Percentiles rank a stretch among this genome's conserved stretches.
Evolutionary conservation across 345 rosid species (phyloP).

Genomic region (Populus alba): DNA sequence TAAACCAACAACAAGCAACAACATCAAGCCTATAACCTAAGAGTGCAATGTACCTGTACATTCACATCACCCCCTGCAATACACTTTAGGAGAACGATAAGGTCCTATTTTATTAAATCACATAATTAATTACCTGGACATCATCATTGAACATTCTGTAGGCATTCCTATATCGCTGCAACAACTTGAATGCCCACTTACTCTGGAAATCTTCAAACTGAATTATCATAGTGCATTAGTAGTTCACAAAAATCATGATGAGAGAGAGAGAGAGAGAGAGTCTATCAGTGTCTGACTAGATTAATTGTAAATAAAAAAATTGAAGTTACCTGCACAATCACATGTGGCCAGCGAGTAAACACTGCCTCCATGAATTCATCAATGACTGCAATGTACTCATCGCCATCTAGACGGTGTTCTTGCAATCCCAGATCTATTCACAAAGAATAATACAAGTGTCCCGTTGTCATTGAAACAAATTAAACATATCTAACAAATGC

Average conservation of each 20-base stretch:
- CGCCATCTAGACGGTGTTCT: slow-evolving; percentile 81
- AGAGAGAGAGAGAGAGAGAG: too few species aligned
- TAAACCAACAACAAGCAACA: too few species aligned
- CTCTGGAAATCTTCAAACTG: slow-evolving; percentile 99
- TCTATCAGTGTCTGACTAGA: not conserved
- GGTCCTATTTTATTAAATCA: not conserved
- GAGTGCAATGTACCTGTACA: not conserved
- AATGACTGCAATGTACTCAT: slow-evolving; percentile 63
- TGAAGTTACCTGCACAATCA: slow-evolving; percentile 81
- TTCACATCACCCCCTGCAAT: not conserved
- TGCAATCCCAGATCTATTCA: slow-evolving; percentile 86
- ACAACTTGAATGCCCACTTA: slow-evolving; percentile 98
- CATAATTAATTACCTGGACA: slow-evolving; percentile 72
- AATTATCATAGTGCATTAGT: slow-evolving; percentile 18
- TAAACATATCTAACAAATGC: not conserved
- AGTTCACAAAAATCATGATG: not conserved
- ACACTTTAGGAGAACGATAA: not conserved
- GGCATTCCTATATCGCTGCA: slow-evolving; percentile 78
- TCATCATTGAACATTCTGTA: slow-evolving; percentile 98
- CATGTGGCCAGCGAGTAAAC: slow-evolving; percentile 95
- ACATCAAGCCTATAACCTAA: too few species aligned
- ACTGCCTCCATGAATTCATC: slow-evolving; percentile 99
- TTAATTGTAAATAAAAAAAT: slow-evolving; percentile 1
- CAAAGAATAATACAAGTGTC: slow-evolving; percentile 22
- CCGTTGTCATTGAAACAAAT: not conserved